Percentiles rank a stretch among this genome's conserved stretches.
These are phyloP conservation scores for Gossypium rotundifolium DNA, from an alignment of 345 rosid species.

Conservation along the genomic window DNA sequence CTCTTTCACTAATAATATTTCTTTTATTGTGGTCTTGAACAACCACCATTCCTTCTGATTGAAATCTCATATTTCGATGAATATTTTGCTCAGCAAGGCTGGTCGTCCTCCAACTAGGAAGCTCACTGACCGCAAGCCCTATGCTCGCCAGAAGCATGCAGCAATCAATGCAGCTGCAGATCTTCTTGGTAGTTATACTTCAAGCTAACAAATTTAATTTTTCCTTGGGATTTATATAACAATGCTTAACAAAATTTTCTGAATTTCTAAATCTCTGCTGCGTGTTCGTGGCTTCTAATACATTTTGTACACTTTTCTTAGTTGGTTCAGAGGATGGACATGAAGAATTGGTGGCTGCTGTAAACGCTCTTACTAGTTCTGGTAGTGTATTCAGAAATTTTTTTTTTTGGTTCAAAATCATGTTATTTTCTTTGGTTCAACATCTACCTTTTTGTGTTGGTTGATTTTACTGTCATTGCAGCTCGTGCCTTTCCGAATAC, in stretches of 20 bases:
- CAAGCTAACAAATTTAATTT: slow-evolving; percentile 12
- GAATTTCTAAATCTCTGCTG: slow-evolving; percentile 4
- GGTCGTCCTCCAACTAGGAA: slow-evolving; percentile 93
- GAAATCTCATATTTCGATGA: slow-evolving; percentile 22
- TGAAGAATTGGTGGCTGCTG: slow-evolving; percentile 84
- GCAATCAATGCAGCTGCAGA: slow-evolving; percentile 49
- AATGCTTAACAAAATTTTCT: neutral
- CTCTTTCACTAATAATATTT: neutral
- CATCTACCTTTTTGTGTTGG: slow-evolving; percentile 11
- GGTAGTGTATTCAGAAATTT: slow-evolving; percentile 33
- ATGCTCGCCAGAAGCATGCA: slow-evolving; percentile 67
- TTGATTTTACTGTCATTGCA: slow-evolving; percentile 41
- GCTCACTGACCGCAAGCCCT: slow-evolving; percentile 82
- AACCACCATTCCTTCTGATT: neutral
- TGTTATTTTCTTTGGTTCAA: slow-evolving; percentile 6
- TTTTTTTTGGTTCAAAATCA: slow-evolving; percentile 10
- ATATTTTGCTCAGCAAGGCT: slow-evolving; percentile 55
- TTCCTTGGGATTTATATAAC: neutral
- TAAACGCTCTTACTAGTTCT: slow-evolving; percentile 58
- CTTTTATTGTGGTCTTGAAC: neutral
- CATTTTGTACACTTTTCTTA: slow-evolving; percentile 32
- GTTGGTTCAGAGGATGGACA: slow-evolving; percentile 76
- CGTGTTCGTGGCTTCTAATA: slow-evolving; percentile 16
- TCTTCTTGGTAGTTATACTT: slow-evolving; percentile 64
- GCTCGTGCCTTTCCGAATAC: slow-evolving; percentile 44